Evolutionary conservation across 768 basidiomycete genomes (phyloP).

Genomic region (Mycena latifolia): DNA sequence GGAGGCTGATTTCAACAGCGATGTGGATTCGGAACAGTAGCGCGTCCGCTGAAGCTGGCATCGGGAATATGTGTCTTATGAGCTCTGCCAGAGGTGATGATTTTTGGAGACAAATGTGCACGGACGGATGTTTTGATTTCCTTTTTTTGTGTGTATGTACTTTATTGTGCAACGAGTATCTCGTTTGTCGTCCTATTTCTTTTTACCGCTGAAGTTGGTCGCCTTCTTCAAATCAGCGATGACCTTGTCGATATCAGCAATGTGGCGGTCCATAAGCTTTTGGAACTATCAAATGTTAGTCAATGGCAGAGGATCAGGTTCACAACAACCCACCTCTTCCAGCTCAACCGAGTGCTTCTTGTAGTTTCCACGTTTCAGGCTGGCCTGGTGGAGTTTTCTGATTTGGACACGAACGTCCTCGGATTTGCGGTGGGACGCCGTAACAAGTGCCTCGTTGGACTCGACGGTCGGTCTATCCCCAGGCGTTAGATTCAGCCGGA

Average conservation of each 20-base stretch:
- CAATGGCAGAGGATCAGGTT: not conserved
- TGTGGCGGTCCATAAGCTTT: constrained; percentile 72
- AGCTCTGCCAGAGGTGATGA: too few species aligned
- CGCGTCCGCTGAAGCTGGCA: too few species aligned
- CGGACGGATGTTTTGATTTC: too few species aligned
- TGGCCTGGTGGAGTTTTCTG: constrained; percentile 75
- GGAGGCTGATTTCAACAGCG: too few species aligned
- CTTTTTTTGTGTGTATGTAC: too few species aligned
- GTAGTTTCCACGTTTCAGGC: constrained; percentile 77
- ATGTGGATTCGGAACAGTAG: too few species aligned
- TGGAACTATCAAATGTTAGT: constrained; percentile 68
- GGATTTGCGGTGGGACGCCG: constrained; percentile 69
- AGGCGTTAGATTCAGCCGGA: not conserved
- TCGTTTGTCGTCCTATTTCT: constrained; percentile 4
- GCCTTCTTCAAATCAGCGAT: constrained; percentile 74
- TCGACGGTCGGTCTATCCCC: constrained; percentile 80
- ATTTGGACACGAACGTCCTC: constrained; percentile 84
- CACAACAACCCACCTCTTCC: constrained; percentile 67
- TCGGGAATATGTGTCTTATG: too few species aligned
- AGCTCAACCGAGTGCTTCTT: constrained; percentile 76
- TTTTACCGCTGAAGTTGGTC: constrained; percentile 40
- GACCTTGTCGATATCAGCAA: constrained; percentile 76
- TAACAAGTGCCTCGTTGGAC: constrained; percentile 67
- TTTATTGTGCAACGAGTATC: too few species aligned
- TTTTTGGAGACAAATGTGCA: too few species aligned